Conservation (phyloP, 805 yeast species). For the Metschnikowia kunwiensis region DNA sequence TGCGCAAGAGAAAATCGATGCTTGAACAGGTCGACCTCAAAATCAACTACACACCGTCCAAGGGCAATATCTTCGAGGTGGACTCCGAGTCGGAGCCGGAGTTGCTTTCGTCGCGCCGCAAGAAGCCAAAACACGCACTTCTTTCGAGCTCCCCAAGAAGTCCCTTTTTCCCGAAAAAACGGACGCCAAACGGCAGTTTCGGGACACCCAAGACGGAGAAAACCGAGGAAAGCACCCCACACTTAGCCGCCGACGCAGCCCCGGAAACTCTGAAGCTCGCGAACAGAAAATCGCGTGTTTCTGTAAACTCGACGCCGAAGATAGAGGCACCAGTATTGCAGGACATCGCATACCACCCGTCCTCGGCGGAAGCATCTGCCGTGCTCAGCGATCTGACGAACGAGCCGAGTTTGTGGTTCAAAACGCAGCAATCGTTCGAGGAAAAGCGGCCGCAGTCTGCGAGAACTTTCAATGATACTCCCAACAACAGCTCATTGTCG, state of each 20-base stretch:
- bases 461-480: conserved; percentile 1
- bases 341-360: neutral
- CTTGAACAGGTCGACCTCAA: conserved; percentile 11
- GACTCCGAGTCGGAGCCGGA: conserved; percentile 18
- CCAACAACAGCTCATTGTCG: conserved; percentile 1
- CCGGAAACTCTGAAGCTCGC: neutral
- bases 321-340: conserved; percentile 6
- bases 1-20: conserved; percentile 16
- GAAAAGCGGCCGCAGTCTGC: neutral
- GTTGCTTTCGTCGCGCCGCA: conserved; percentile 13
- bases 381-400: conserved; percentile 8
- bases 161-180: neutral
- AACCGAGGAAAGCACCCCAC: neutral
- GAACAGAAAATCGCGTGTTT: neutral
- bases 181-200: neutral
- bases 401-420: conserved; percentile 9
- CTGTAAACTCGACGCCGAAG: neutral
- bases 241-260: neutral
- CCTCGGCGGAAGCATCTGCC: conserved; percentile 3
- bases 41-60: conserved; percentile 11
- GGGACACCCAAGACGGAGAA: neutral
- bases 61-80: conserved; percentile 19
- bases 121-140: conserved; percentile 7
- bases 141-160: conserved; percentile 1
- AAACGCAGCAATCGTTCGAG: conserved; percentile 7